phyloP scores from a whole-genome alignment of 2,329 filamentous ascomycete species.

The Verticillium alfalfae region DNA sequence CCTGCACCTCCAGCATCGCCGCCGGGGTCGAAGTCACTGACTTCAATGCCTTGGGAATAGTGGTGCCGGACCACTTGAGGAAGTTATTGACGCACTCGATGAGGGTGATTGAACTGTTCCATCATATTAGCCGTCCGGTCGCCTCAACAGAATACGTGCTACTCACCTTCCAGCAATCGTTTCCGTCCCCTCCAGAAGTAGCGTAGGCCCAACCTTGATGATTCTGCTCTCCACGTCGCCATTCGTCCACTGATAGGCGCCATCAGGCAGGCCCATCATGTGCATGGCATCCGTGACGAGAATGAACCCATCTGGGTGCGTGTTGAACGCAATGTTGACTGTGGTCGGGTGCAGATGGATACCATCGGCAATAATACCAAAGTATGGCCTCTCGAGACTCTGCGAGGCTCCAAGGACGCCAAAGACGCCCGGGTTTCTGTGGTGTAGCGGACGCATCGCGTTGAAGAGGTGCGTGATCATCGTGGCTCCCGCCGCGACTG shows the following conservation, averaged over 20 bases:
- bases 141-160: not conserved
- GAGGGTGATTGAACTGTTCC: conserved; percentile 59
- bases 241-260: conserved; percentile 82
- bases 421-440: conserved; percentile 87
- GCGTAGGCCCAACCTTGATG: conserved; percentile 64
- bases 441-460: conserved; percentile 84
- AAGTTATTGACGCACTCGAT: conserved; percentile 82
- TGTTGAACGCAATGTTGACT: conserved; percentile 83
- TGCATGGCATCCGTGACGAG: conserved; percentile 93
- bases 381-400: conserved; percentile 61
- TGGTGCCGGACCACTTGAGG: conserved; percentile 64
- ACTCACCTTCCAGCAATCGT: conserved; percentile 71
- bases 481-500: conserved; percentile 68
- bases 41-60: conserved; percentile 62
- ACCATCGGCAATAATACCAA: conserved; percentile 85
- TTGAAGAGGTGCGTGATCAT: conserved; percentile 97
- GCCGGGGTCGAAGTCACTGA: conserved; percentile 75
- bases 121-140: not conserved
- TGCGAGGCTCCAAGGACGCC: conserved; percentile 71
- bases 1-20: conserved; percentile 64
- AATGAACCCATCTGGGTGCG: conserved; percentile 78
- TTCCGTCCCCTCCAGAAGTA: conserved; percentile 73
- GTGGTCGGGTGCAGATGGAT: conserved; percentile 86
- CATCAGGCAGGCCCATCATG: conserved; percentile 77
- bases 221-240: conserved; percentile 52